Evolutionary conservation across 75 land plant species (phyloP).

Genomic region (Larix kaempferi): DNA sequence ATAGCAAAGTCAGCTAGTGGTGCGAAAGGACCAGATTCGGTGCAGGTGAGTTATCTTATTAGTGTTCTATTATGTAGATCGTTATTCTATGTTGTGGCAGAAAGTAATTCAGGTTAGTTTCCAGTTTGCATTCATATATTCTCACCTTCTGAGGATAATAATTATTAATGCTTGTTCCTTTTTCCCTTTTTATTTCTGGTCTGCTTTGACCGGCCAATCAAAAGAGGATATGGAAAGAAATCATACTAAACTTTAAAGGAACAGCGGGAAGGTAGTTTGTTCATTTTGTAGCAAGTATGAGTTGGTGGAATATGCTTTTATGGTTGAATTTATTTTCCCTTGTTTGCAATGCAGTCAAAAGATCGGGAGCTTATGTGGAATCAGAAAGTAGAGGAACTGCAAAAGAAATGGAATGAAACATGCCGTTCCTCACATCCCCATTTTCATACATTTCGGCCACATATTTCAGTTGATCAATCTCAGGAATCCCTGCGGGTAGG

Average conservation of each 20-base stretch:
- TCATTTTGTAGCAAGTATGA: too few relatives aligned
- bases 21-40: not conserved
- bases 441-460: slow-evolving; percentile 19
- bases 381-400: slow-evolving; percentile 53
- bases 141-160: not conserved
- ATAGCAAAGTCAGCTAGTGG: slow-evolving; percentile 25
- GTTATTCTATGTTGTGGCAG: not conserved
- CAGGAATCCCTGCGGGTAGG: not conserved
- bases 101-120: not conserved
- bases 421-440: slow-evolving; percentile 48
- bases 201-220: too few relatives aligned
- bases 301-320: not conserved
- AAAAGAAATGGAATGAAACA: slow-evolving; percentile 65
- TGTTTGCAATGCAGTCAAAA: slow-evolving; percentile 25
- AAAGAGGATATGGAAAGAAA: too few relatives aligned
- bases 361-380: slow-evolving; percentile 22
- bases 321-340: not conserved
- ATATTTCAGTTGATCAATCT: slow-evolving; percentile 1
- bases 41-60: slow-evolving; percentile 6
- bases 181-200: too few relatives aligned
- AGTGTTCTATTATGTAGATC: not conserved
- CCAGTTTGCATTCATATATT: not conserved
- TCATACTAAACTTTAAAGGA: too few relatives aligned
- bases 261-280: too few relatives aligned
- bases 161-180: not conserved